phyloP scores from a whole-genome alignment of 768 basidiomycete species.

The Rhodotorula taiwanensis region DNA sequence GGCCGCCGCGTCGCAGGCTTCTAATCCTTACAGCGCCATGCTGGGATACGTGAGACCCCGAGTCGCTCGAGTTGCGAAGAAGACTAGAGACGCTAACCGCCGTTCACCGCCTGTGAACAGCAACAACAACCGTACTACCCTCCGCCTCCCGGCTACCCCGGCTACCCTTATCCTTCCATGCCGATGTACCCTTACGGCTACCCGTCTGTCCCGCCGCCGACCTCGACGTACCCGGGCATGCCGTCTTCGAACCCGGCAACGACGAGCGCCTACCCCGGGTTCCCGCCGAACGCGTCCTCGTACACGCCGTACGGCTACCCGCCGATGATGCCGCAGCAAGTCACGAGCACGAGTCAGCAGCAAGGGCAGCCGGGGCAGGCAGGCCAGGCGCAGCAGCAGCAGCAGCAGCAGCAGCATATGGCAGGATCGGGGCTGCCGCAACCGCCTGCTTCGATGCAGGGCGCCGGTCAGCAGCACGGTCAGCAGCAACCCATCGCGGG shows the following conservation, averaged over 20 bases:
- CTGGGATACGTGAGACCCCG: conserved; percentile 28
- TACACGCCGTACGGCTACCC: conserved; percentile 29
- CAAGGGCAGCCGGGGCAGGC: conserved; percentile 4
- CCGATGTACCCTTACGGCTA: conserved; percentile 34
- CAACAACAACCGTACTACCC: conserved; percentile 26
- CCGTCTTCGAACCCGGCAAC: conserved; percentile 13
- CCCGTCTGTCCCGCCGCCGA: conserved; percentile 17
- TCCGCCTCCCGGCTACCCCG: conserved; percentile 30
- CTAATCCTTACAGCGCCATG: conserved; percentile 22
- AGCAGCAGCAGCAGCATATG: conserved; percentile 6
- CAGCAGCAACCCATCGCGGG: conserved; percentile 39
- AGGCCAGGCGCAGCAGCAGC: conserved; percentile 5
- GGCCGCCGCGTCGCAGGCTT: neutral
- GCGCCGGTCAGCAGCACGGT: conserved; percentile 11
- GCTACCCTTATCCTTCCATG: conserved; percentile 31
- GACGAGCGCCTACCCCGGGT: conserved; percentile 3
- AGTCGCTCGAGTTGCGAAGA: no score
- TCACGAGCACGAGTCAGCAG: neutral
- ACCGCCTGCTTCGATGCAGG: neutral
- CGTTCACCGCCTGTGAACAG: no score
- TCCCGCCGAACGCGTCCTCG: conserved; percentile 2
- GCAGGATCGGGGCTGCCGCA: neutral
- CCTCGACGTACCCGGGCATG: conserved; percentile 18
- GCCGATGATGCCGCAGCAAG: neutral
- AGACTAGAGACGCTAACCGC: no score